phyloP scores from a whole-genome alignment of 768 basidiomycete genomes.

The Leccinellum albellum region DNA sequence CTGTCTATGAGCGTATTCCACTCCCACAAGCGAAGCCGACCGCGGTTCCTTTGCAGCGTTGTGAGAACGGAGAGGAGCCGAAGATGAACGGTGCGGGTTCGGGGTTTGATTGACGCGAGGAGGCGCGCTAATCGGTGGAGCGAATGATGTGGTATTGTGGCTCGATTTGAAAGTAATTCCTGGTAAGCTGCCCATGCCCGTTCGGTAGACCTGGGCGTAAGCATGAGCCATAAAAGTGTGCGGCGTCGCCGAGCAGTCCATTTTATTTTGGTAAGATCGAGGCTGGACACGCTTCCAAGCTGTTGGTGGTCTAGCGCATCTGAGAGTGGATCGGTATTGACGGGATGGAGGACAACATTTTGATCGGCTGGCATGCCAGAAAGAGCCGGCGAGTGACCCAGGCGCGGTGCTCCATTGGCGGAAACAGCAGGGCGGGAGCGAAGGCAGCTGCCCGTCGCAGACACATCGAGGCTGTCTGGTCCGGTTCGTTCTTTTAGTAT shows the following conservation, averaged over 20 bases:
- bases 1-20: constrained; percentile 75
- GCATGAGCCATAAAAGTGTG: constrained; percentile 31
- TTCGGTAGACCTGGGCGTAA: constrained; percentile 28
- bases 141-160: constrained; percentile 34
- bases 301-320: constrained; percentile 7
- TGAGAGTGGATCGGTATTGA: constrained; percentile 2
- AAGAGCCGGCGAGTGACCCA: not conserved
- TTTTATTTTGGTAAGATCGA: constrained; percentile 11
- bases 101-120: constrained; percentile 50
- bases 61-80: constrained; percentile 67
- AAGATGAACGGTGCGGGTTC: constrained; percentile 57
- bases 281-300: not conserved
- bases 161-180: constrained; percentile 26
- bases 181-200: constrained; percentile 46
- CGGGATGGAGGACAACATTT: constrained; percentile 3
- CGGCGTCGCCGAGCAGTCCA: constrained; percentile 17
- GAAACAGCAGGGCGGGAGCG: not conserved
- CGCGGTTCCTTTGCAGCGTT: constrained; percentile 52
- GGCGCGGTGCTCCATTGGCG: not conserved
- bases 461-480: not conserved
- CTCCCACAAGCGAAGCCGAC: constrained; percentile 55
- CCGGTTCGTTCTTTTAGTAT: constrained; percentile 1
- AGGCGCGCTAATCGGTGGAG: constrained; percentile 63
- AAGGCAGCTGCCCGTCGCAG: not conserved
- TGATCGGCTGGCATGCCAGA: not conserved